Base-by-base conservation (phyloP, 1,284 basidiomycete genomes). In the Leucoagaricus sp. region DNA sequence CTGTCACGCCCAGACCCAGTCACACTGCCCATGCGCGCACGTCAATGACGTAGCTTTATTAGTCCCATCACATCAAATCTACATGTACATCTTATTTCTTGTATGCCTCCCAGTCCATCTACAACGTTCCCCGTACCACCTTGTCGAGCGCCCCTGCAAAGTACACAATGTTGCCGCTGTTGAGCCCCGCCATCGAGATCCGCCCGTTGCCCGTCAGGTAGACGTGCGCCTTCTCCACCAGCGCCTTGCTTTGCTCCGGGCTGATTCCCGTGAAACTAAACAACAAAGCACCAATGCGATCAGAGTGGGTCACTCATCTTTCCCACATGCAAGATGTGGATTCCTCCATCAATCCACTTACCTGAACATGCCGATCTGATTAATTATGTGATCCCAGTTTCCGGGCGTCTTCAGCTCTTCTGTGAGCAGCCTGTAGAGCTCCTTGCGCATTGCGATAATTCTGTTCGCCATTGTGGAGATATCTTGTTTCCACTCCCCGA, bases 341-440 rank as follows among this genome's bases (percentile, higher is more conserved):
- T 41, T 45, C 10, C 8, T 28, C n/a, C 28, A 23, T 34, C 29
- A 26, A 29, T 45, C 15, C 41, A 68, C 85, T 62, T 69, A 90
- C 90, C 88, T 92, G 77, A 94, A 94, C 93, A 93, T 93, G 58
- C 93, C 94, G 70, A 96, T 96, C 79, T 96, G 94, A 57, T 85
- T 83, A 64, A 88, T 77, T 66, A 98, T 93, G 72, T 98, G 95
- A 19, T 87, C 82, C 96, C 96, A 99, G 61, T 81, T 84, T 0
- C 94, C 93, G 0, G 96, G 96, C 49, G 96, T 98, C 75, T 94
- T 84, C 67, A 93, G 76, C 73, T 93, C 86, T 62, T 93, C 83
- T 21, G 87, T 91, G 69, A 99, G 72, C 62, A 94, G 71, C 55
- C 85, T 79, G 75, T 84, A 83, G 61, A 99, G 79, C 75, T 91